These are phyloP conservation scores for Lactifluus subvellereus DNA, from an alignment of 768 basidiomycete genomes.

Conservation along the genomic window DNA sequence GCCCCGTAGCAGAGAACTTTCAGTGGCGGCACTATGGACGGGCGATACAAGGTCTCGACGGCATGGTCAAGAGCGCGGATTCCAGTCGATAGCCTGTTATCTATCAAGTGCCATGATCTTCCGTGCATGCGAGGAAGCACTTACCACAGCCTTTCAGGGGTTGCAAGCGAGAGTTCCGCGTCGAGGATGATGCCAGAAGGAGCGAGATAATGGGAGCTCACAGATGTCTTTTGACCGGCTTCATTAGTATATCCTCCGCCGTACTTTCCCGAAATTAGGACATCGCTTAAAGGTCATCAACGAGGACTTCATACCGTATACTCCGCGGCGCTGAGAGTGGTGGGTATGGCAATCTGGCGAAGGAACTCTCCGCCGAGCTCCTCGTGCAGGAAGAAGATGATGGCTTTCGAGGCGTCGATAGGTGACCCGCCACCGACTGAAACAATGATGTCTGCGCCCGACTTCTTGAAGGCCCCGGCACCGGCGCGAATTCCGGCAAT, in stretches of 20 bases:
- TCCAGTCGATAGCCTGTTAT: constrained; percentile 65
- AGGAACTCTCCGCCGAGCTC: constrained; percentile 47
- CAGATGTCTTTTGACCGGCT: constrained; percentile 55
- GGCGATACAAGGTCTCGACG: constrained; percentile 62
- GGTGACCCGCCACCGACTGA: constrained; percentile 78
- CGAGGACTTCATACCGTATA: constrained; percentile 44
- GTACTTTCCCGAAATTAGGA: constrained; percentile 34
- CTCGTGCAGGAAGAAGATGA: constrained; percentile 56
- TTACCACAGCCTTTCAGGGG: constrained; percentile 72
- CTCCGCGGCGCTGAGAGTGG: constrained; percentile 75
- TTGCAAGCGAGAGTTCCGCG: constrained; percentile 63
- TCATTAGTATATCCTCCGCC: constrained; percentile 71
- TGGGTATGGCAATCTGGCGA: constrained; percentile 74
- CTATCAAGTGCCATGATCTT: neutral
- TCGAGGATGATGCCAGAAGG: constrained; percentile 75
- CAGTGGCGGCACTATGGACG: constrained; percentile 47
- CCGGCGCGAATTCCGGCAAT: constrained; percentile 59
- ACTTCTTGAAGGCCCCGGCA: constrained; percentile 47
- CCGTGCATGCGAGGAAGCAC: constrained; percentile 23
- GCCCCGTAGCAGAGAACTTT: constrained; percentile 63
- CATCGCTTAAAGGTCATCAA: neutral
- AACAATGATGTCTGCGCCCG: constrained; percentile 62
- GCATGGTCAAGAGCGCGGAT: constrained; percentile 76
- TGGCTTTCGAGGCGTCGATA: constrained; percentile 71
- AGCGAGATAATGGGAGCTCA: constrained; percentile 51